Evolutionary conservation across 768 basidiomycete species (phyloP), one percentile per base, ranked within the genome.

Genomic region (Mrakia blollopis): DNA sequence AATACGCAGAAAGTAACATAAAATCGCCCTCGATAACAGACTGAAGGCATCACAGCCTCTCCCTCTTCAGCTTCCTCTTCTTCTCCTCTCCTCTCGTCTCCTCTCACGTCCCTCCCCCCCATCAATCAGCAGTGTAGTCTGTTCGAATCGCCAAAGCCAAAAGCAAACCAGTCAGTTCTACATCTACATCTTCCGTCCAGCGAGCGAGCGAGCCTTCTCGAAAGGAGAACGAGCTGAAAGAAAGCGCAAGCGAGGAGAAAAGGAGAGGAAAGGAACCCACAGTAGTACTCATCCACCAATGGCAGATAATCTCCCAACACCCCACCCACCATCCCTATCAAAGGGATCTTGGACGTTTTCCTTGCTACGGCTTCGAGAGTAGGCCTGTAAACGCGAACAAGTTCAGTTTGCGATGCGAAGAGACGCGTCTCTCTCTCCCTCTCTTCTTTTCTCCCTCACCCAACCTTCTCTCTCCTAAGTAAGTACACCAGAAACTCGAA

Each of bases 221-320:
- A n/a, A n/a, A n/a, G n/a, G n/a, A n/a, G n/a, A n/a, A n/a, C n/a
- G n/a, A n/a, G n/a, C n/a, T n/a, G n/a, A 18, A 5, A 16, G 10
- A 1, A 23, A 10, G 35, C 5, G 28, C 50, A 73, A 18, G 32
- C 28, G 50, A 32, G 2, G 54, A 13, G 44, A 6, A 14, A 44
- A 9, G 44, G 39, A 41, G 6, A 72, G 44, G 44, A 54, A 9
- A 14, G 13, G 30, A 50, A 63, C 73, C 37, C 21, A 74, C 73
- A 74, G 41, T 74, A 74, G 28, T 74, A 75, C 18, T 73, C 65
- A 28, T 77, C 76, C n/a, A 77, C 71, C 25, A 77, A 54, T 0
- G 76, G 76, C 3, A 77, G 47, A 41, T 77, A 77, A n/a, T 77
- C 76, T 0, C 28, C 50, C 35, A 77, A 30, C 14, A 77, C 70